Evolutionary conservation across 148 eudicot species (phyloP).

Genomic region (Polygonum maritimum): DNA sequence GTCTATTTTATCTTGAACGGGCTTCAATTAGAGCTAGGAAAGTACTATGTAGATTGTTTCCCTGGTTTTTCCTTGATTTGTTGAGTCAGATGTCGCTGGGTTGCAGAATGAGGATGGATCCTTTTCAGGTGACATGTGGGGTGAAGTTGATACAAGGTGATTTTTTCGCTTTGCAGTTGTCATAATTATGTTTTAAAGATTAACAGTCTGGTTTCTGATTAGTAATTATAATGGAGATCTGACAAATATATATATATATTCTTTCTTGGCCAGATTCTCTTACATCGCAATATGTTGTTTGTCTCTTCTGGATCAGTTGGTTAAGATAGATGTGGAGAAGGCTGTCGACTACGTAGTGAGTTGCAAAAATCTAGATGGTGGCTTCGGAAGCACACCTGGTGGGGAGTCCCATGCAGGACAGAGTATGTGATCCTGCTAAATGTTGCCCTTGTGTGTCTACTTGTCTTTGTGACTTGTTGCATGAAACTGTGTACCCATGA

Average conservation of each 20-base stretch:
- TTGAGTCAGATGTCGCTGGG: conserved; percentile 48
- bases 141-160: conserved; percentile 87
- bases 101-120: conserved; percentile 95
- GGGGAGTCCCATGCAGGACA: conserved; percentile 93
- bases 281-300: conserved; percentile 80
- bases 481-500: neutral
- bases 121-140: conserved; percentile 95
- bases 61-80: conserved; percentile 29
- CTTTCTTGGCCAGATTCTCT: conserved; percentile 49
- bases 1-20: neutral
- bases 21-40: neutral
- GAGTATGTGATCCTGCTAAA: conserved; percentile 35
- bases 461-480: too few species aligned
- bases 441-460: neutral
- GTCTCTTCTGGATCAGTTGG: conserved; percentile 58
- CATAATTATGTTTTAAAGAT: neutral
- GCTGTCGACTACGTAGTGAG: conserved; percentile 80
- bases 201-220: neutral
- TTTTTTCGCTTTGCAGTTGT: conserved; percentile 5
- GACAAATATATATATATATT: neutral
- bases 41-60: neutral
- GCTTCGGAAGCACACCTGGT: conserved; percentile 92
- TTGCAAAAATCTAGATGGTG: conserved; percentile 92
- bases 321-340: conserved; percentile 73
- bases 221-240: neutral